Conservation (phyloP, 1,284 basidiomycete genomes). For the Cystobasidiaceae sp. region DNA sequence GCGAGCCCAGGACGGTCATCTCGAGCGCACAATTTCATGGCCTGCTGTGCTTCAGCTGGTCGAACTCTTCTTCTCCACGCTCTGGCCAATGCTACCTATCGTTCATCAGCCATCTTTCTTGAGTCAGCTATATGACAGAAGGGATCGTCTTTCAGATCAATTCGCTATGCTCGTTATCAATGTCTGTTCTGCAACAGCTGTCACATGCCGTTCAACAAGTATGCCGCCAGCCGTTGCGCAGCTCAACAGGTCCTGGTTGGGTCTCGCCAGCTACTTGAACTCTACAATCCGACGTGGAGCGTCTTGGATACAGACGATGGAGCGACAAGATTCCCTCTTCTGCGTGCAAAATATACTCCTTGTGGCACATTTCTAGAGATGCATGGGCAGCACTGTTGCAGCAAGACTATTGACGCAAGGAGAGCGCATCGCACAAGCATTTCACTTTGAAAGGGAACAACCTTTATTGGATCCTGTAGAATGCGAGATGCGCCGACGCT, state of each 20-base stretch:
- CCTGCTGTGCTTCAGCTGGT: neutral
- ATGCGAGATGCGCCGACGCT: neutral
- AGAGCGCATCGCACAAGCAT: constrained; percentile 7
- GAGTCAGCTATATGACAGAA: neutral
- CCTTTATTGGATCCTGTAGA: neutral
- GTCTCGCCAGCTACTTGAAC: neutral
- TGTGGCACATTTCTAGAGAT: constrained; percentile 7
- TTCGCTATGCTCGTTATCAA: constrained; percentile 6
- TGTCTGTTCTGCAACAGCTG: neutral
- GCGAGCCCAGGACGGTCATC: no score
- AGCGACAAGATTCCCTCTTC: neutral
- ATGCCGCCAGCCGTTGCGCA: neutral
- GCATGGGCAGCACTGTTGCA: neutral
- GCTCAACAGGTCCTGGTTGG: neutral
- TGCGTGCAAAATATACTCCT: constrained; percentile 14
- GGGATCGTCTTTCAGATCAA: neutral
- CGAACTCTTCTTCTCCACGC: neutral
- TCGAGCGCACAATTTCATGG: neutral
- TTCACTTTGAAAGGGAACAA: neutral
- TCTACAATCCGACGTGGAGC: neutral
- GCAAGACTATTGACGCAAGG: neutral
- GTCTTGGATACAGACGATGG: constrained; percentile 2
- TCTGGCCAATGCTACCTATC: neutral
- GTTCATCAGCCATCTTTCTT: constrained; percentile 7
- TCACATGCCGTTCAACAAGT: neutral